Base-by-base conservation (phyloP, 2,329 filamentous ascomycete genomes). In the Colletotrichum camelliae region DNA sequence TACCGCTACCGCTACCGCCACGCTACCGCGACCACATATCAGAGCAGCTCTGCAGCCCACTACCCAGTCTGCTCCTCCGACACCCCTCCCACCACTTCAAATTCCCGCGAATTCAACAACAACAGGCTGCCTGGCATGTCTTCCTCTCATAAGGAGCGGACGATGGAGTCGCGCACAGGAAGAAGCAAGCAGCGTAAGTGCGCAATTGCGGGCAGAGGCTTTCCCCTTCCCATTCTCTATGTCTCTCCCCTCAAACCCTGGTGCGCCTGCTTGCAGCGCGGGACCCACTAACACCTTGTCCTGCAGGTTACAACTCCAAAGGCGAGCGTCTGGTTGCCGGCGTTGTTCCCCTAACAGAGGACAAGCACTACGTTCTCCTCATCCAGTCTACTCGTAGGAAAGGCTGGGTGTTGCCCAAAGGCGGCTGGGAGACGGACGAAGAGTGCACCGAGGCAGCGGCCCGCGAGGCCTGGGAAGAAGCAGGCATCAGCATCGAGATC, bases 391-490 rank as follows among this genome's bases (percentile, higher is more conserved):
- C 95, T 68, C 92, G 95, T 78, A 93, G 96, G 81, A 95, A 95
- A 84, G 95, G 95, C 81, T 99, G 97, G 97, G 97, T 99, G 58
- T 90, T 99, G 75, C 97, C 97, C 76, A 99, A 99, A 85, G 97
- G 97, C 82, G 97, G 97, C 76, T 99, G 97, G 96, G 97, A 99
- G 85, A 94, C 93, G 39, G 97, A 99, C 85, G 97, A 99, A 87
- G 91, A 93, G 77, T 97, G 95, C 78, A 92, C 94, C 77, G 91
- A 96, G 83, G 77, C 97, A 73, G 97, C 97, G 72, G 86, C 94
- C 89, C 89, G 97, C 79, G 97, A 99, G 86, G 97, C 97, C 77
- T 98, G 97, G 97, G 97, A 98, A 87, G 97, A 98, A 87, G 97
- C 96, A 57, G 97, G 97, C 81, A 97, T 98, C 81, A 89, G 94